Evolutionary conservation across 768 basidiomycete genomes (phyloP).

Genomic region (Asterophora lycoperdoides): DNA sequence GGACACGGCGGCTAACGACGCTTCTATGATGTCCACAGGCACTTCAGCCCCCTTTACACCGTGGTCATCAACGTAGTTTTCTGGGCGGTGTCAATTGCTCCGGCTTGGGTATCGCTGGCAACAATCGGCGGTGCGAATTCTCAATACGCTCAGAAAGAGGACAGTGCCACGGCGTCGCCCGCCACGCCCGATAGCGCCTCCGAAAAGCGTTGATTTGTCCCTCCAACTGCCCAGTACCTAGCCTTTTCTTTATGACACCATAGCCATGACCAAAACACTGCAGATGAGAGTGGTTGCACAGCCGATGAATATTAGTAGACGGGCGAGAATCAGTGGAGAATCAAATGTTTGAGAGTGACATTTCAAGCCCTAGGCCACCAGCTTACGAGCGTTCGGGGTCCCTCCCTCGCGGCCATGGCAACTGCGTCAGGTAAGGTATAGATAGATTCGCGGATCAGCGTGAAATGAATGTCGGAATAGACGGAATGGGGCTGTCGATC

Average conservation of each 20-base stretch:
- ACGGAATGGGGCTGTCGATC: too few species aligned
- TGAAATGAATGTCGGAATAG: too few species aligned
- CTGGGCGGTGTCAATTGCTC: constrained; percentile 14
- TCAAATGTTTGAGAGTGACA: too few species aligned
- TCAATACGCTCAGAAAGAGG: background rate
- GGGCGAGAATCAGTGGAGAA: too few species aligned
- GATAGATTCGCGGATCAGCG: too few species aligned
- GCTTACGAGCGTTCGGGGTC: background rate
- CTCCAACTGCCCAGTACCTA: background rate
- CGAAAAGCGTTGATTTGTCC: background rate
- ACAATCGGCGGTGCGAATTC: constrained; percentile 7
- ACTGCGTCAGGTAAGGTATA: background rate
- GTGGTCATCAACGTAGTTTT: constrained; percentile 12
- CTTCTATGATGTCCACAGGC: constrained; percentile 4
- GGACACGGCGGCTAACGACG: background rate
- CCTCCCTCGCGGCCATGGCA: too few species aligned
- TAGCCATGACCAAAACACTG: too few species aligned
- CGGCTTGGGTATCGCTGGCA: constrained; percentile 9
- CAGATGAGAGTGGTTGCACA: too few species aligned
- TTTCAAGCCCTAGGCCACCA: too few species aligned
- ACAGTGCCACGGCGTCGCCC: too few species aligned
- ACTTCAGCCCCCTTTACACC: constrained; percentile 14
- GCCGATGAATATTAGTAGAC: too few species aligned
- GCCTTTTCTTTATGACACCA: too few species aligned
- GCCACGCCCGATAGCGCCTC: background rate